Evolutionary conservation across 2,329 filamentous ascomycete genomes (phyloP).

Genomic region (Paraconiothyrium sp.): DNA sequence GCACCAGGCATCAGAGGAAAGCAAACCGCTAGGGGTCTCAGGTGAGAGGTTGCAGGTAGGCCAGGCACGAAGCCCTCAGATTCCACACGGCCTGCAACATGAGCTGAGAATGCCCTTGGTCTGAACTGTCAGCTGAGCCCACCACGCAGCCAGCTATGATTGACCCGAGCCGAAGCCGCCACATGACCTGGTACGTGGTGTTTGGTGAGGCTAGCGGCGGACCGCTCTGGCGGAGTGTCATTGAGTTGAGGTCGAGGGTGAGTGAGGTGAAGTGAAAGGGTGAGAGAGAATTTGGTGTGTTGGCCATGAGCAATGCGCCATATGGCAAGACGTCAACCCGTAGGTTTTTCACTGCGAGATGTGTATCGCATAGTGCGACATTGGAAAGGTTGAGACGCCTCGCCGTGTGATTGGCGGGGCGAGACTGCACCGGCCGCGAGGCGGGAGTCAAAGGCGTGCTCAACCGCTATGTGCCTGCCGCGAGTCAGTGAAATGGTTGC

Average conservation of each 20-base stretch:
- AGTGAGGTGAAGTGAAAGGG: no score
- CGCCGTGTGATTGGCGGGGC: neutral
- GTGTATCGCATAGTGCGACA: neutral
- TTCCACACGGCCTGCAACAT: conserved; percentile 14
- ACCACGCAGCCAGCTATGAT: conserved; percentile 12
- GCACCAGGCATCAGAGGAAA: conserved; percentile 6
- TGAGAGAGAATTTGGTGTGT: no score
- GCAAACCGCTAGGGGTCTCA: conserved; percentile 2
- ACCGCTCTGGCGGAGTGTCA: conserved; percentile 9
- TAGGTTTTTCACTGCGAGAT: neutral
- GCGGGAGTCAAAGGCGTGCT: neutral
- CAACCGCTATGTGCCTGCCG: neutral
- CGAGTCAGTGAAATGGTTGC: neutral
- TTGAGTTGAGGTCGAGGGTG: neutral
- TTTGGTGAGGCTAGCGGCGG: conserved; percentile 14
- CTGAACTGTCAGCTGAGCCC: neutral
- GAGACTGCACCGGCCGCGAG: neutral
- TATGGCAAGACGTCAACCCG: no score
- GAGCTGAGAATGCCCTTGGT: neutral
- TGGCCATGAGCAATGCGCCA: no score
- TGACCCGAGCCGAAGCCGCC: conserved; percentile 15
- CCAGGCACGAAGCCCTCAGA: conserved; percentile 14
- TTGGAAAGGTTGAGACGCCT: neutral
- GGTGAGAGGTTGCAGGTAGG: conserved; percentile 13
- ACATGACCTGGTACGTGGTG: conserved; percentile 2